Conservation (phyloP, 306 rosid genomes). For the Cicer chorassanicum region DNA sequence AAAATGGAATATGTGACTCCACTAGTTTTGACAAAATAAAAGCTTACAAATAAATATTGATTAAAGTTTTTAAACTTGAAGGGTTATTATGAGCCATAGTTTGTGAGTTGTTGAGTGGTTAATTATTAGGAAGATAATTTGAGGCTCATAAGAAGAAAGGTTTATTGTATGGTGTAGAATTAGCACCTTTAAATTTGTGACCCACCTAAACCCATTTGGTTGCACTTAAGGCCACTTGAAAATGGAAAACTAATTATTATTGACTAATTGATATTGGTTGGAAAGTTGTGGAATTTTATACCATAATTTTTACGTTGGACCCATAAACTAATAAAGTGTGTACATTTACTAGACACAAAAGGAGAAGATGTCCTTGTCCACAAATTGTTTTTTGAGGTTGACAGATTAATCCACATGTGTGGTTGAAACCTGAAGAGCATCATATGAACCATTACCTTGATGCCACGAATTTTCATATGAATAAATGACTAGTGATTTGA, state of each 20-base stretch:
- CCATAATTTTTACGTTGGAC: slow-evolving; percentile 35
- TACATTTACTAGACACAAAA: slow-evolving; percentile 26
- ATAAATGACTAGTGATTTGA: too few relatives aligned
- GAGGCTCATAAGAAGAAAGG: slow-evolving; percentile 48
- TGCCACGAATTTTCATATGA: slow-evolving; percentile 39
- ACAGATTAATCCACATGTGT: slow-evolving; percentile 50
- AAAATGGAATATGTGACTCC: slow-evolving; percentile 45
- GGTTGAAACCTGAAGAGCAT: slow-evolving; percentile 51
- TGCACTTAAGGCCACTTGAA: slow-evolving; percentile 47
- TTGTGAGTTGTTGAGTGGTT: slow-evolving; percentile 54
- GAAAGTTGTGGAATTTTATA: slow-evolving; percentile 28
- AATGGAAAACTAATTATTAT: slow-evolving; percentile 38
- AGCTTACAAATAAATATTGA: slow-evolving; percentile 37
- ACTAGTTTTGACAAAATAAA: slow-evolving; percentile 48
- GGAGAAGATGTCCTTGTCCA: slow-evolving; percentile 54
- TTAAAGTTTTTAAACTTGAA: slow-evolving; percentile 36
- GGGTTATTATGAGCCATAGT: slow-evolving; percentile 53
- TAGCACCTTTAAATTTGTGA: slow-evolving; percentile 52
- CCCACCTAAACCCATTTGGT: slow-evolving; percentile 52
- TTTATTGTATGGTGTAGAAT: slow-evolving; percentile 61
- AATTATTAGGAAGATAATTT: slow-evolving; percentile 49
- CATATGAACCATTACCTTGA: not conserved
- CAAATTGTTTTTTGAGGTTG: slow-evolving; percentile 50
- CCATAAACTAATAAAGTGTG: slow-evolving; percentile 20
- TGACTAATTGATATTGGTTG: slow-evolving; percentile 47